Conservation (phyloP, 371 early-diverging fungal genomes). For the Apophysomyces variabilis region DNA sequence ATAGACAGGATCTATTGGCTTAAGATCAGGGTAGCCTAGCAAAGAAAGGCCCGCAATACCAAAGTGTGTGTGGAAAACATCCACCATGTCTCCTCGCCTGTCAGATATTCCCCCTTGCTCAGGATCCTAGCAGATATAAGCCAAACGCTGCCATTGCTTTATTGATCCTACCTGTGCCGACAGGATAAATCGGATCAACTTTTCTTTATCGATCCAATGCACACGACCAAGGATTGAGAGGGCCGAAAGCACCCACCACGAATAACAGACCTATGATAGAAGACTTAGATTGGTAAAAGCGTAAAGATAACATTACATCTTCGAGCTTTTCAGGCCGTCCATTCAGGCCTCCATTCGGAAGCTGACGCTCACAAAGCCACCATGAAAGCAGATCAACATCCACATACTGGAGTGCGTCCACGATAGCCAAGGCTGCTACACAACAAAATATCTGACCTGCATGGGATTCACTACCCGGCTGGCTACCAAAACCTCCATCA, state of each 20-base stretch:
- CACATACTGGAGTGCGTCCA: constrained; percentile 70
- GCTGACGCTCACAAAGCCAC: constrained; percentile 96
- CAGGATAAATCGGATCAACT: constrained; percentile 83
- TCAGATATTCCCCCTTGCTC: constrained; percentile 97
- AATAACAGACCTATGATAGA: constrained; percentile 85
- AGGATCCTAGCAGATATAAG: constrained; percentile 57
- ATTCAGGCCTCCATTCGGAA: constrained; percentile 93
- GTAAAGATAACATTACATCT: constrained; percentile 65
- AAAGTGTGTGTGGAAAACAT: constrained; percentile 98
- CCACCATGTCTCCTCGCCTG: constrained; percentile 90
- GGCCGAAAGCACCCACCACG: constrained; percentile 98
- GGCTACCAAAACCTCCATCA: constrained; percentile 97
- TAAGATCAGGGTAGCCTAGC: constrained; percentile 76
- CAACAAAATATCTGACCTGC: constrained; percentile 96
- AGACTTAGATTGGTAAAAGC: background rate
- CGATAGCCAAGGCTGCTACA: constrained; percentile 86
- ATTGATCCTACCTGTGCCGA: constrained; percentile 70
- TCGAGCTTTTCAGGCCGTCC: constrained; percentile 98
- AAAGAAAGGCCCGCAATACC: constrained; percentile 93
- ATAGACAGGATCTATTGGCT: constrained; percentile 87
- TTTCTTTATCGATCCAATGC: constrained; percentile 88
- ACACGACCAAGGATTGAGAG: constrained; percentile 82
- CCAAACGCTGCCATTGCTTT: background rate
- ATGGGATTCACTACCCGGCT: constrained; percentile 96
- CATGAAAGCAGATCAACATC: constrained; percentile 78